Percentiles rank a stretch among this genome's conserved stretches.
phyloP scores from a whole-genome alignment of 805 yeast species.

The Deakozyma indianensis region DNA sequence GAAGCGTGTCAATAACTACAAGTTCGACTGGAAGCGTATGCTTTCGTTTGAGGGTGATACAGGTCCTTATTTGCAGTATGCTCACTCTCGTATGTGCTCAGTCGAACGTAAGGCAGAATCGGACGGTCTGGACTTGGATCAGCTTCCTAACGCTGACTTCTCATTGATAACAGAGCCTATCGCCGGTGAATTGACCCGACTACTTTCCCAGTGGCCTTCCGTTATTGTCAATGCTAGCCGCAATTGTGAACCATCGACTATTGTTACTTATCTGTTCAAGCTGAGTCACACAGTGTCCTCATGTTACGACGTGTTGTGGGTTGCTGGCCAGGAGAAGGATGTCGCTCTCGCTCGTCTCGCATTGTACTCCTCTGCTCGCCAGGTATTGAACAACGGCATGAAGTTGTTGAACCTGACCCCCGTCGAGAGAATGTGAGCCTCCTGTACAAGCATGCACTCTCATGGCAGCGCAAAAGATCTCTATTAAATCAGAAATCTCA shows the following conservation, averaged over 20 bases:
- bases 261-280: constrained; percentile 86
- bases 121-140: constrained; percentile 13
- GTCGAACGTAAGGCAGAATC: constrained; percentile 66
- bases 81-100: constrained; percentile 92
- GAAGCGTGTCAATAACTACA: constrained; percentile 90
- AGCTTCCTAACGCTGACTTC: constrained; percentile 33
- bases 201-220: constrained; percentile 85
- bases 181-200: constrained; percentile 59
- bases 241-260: constrained; percentile 82
- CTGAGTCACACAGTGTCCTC: constrained; percentile 88
- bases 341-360: constrained; percentile 87
- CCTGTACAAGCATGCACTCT: no score
- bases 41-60: constrained; percentile 97
- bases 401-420: constrained; percentile 83
- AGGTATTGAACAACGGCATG: constrained; percentile 84
- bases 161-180: constrained; percentile 53
- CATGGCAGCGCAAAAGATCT: no score
- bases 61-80: constrained; percentile 96
- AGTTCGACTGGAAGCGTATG: constrained; percentile 97
- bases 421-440: constrained; percentile 99
- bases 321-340: constrained; percentile 83
- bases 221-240: constrained; percentile 66
- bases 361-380: constrained; percentile 77
- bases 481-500: no score
- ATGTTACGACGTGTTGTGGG: constrained; percentile 94